A percentile compares a stretch with the other conserved stretches of the same genome.
Evolutionary conservation across 2,329 filamentous ascomycete genomes (phyloP).

Genomic region (Lasiodiplodia sp.): DNA sequence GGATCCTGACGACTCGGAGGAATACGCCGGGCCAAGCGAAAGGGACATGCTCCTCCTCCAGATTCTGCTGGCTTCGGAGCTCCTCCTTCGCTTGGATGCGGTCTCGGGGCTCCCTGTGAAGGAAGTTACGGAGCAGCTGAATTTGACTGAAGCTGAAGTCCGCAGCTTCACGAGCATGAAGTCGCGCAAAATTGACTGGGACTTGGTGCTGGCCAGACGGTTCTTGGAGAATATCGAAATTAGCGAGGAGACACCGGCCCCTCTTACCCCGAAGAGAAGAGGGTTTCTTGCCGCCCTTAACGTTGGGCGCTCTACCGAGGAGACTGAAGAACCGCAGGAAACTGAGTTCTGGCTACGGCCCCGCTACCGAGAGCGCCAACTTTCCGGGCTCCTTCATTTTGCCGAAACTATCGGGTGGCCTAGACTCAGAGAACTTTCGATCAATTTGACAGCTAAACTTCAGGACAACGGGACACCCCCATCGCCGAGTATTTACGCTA

Average conservation of each 20-base stretch:
- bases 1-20: constrained; percentile 27
- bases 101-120: constrained; percentile 43
- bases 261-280: constrained; percentile 37
- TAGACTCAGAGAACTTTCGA: constrained; percentile 47
- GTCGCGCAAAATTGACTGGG: constrained; percentile 63
- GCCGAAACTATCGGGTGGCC: constrained; percentile 61
- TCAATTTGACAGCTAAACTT: constrained; percentile 48
- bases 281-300: constrained; percentile 42
- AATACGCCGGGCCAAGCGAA: constrained; percentile 46
- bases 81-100: constrained; percentile 62
- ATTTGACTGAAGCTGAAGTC: constrained; percentile 53
- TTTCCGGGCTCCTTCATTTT: constrained; percentile 60
- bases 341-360: constrained; percentile 35
- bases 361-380: constrained; percentile 49
- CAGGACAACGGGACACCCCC: constrained; percentile 31
- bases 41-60: constrained; percentile 64
- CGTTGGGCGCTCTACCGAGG: constrained; percentile 35
- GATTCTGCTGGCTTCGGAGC: constrained; percentile 61
- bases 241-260: constrained; percentile 36
- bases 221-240: constrained; percentile 62
- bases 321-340: constrained; percentile 20
- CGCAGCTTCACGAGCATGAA: constrained; percentile 55
- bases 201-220: constrained; percentile 60
- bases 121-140: constrained; percentile 48
- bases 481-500: constrained; percentile 45